Base-by-base conservation (phyloP, 257 asterid genomes). In the Haberlea rhodopensis region DNA sequence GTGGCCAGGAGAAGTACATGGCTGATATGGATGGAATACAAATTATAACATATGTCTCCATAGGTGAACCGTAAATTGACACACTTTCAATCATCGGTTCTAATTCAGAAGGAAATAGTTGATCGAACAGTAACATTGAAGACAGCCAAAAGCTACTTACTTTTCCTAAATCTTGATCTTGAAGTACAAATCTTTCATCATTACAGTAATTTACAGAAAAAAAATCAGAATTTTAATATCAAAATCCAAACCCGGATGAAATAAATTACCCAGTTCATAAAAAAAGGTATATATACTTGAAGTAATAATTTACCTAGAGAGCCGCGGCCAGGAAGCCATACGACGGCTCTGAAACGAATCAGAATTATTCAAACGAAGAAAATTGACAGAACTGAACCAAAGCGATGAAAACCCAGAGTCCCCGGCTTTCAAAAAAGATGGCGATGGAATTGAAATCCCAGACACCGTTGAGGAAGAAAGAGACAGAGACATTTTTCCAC, bases 401-500 rank as follows among this genome's bases (percentile, higher is more conserved):
- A 65, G 21, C 22, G 95, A 76, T 57, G 80, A 57, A 34, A 67
- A 69, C 8, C 78, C 60, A 45, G 67, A 60, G 18, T 68, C 73
- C 31, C 49, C 79, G 2, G 73, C 43, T 68, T 71, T 81, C 46
- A 70, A 66, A 31, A 29, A 60, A 54, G 61, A 58, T 6, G 81
- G 71, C 19, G 81, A 63, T 45, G 83, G 67, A 57, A 56, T 48
- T 27, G 77, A 67, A 58, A 66, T 45, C 75, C 85, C 75, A 32
- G 78, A 75, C 60, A 46, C 40, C 79, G 71, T 46, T 23, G 83
- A 69, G n/a, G 78, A 75, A 58, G 84, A 77, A 58, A 53, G 16
- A 63, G 74, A 70, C 62, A 65, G 51, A 67, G 92, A 84, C 97
- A 90, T 85, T 71, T 61, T 60, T n/a, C n/a, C n/a, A n/a, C n/a